These are phyloP conservation scores for Lolium multiflorum DNA, from an alignment of 176 grass and related monocot species.

Conservation along the genomic window DNA sequence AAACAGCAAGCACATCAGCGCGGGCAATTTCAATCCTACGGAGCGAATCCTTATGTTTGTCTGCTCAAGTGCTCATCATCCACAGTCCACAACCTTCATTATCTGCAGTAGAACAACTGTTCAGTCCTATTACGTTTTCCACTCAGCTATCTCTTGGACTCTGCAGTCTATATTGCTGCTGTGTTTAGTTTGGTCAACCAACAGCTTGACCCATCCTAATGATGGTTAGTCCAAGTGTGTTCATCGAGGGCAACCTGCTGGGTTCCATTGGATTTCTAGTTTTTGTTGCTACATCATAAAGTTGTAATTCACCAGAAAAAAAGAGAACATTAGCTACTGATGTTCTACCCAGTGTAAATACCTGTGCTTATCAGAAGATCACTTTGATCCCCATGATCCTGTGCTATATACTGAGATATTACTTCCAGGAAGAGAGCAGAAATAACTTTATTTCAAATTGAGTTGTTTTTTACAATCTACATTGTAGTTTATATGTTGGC, in stretches of 20 bases:
- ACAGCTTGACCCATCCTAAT: not conserved
- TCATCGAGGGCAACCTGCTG: not conserved
- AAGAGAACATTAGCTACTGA: not conserved
- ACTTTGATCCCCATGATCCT: not conserved
- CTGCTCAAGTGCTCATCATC: not conserved
- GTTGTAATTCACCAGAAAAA: not conserved
- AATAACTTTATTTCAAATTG: not conserved
- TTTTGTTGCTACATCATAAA: not conserved
- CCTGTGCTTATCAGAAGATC: not conserved
- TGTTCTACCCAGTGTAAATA: not conserved
- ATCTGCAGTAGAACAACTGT: conserved; percentile 4
- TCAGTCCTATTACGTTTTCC: not conserved
- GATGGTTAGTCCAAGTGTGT: not conserved
- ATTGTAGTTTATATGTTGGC: conserved; percentile 11
- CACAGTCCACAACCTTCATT: not conserved
- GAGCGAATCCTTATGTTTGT: conserved; percentile 8
- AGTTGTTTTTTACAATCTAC: not conserved
- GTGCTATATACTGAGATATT: not conserved
- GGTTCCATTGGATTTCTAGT: not conserved
- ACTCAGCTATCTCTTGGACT: not conserved
- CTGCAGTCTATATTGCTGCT: not conserved
- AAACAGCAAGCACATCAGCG: not conserved
- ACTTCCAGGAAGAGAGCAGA: not conserved
- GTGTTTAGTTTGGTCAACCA: not conserved
- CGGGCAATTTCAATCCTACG: not conserved